These are phyloP conservation scores for Aureobasidium sp. DNA, from an alignment of 2,329 filamentous ascomycete genomes.

Conservation along the genomic window DNA sequence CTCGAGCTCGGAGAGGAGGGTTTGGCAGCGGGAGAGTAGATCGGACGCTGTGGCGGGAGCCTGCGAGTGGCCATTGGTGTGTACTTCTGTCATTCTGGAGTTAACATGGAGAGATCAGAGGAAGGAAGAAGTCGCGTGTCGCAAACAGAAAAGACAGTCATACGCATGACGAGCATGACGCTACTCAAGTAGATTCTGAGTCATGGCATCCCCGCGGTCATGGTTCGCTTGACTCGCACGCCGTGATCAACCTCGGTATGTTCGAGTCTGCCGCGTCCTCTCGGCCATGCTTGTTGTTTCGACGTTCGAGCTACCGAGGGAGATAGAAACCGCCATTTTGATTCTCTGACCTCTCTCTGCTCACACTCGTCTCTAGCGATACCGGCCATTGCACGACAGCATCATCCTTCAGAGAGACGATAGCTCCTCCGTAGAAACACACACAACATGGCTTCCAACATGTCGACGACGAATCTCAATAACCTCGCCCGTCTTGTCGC, in stretches of 20 bases:
- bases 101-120: background rate
- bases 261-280: background rate
- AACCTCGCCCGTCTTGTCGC: conserved; percentile 14
- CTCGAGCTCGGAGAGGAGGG: conserved; percentile 34
- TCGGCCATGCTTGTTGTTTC: background rate
- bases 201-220: background rate
- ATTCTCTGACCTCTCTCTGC: background rate
- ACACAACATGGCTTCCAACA: background rate
- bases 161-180: background rate
- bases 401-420: background rate
- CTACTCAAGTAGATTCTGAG: background rate
- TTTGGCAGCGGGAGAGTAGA: conserved; percentile 31
- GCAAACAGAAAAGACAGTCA: background rate
- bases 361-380: background rate
- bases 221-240: no score
- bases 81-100: background rate
- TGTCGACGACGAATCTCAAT: conserved; percentile 2
- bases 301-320: background rate
- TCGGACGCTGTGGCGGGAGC: conserved; percentile 15
- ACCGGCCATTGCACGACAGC: background rate
- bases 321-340: background rate
- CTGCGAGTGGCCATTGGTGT: background rate
- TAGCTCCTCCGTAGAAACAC: background rate
- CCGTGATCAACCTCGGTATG: background rate
- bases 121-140: background rate